Base-by-base conservation (phyloP, 2,329 filamentous ascomycete genomes). In the Colletotrichum horii region DNA sequence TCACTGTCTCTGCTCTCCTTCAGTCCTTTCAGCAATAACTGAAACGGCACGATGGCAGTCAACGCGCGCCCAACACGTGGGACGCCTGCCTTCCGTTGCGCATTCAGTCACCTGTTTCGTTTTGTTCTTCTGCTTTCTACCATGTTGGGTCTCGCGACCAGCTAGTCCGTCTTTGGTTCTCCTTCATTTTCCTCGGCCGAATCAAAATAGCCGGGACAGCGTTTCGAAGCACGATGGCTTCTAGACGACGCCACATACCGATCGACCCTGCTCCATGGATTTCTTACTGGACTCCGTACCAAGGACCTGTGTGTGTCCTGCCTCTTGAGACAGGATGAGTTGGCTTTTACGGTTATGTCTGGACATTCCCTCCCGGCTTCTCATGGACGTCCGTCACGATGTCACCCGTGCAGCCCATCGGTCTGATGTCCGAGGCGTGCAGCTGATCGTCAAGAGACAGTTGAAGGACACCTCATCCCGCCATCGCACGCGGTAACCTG, bases 31-130 rank as follows among this genome's bases (percentile, higher is more conserved):
- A 65, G 73, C 62, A 34, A 64, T 38, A 66, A 26, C 26, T 73
- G 64, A 75, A 75, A 73, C 70, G 22, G 28, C 70, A 56, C 70
- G 62, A 60, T 73, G 69, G 69, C 62, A 64, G 28, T 38, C 70
- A 56, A n/a, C 64, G 43, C 55, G 28, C 68, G 38, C 64, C 7
- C 62, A 12, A 62, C 43, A 67, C 36, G 69, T 64, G 62, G 56
- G 34, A 24, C 52, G 26, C 32, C 28, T 68, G 66, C 48, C 36
- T 48, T 30, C 36, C 24, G n/a, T 16, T 32, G 55, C 26, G n/a
- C 56, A 55, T 71, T 70, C 30, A 15, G 56, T 22, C 34, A 7
- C 22, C n/a, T 32, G 24, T 70, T 52, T 43, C 36, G 71, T 60
- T 71, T 52, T n/a, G 48, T 60, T 70, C 6, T 34, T 22, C n/a